A percentile compares a stretch with the other conserved stretches of the same genome.
phyloP scores from a whole-genome alignment of 1,284 basidiomycete genomes.

The Cutaneotrichosporon sp. region DNA sequence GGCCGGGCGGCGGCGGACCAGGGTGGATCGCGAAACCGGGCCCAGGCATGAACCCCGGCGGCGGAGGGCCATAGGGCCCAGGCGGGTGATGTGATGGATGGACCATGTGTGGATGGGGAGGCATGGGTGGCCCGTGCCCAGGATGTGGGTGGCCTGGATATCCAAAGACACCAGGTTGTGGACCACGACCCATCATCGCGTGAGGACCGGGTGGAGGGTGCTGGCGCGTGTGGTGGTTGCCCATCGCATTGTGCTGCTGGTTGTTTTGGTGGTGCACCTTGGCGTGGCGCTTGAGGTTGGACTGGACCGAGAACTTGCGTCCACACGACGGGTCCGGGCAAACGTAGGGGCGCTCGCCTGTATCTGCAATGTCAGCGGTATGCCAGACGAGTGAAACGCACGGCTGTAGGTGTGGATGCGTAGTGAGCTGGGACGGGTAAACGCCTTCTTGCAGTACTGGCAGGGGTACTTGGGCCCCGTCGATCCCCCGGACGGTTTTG shows the following conservation, averaged over 20 bases:
- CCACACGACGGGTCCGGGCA: conserved; percentile 46
- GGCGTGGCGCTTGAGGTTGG: conserved; percentile 51
- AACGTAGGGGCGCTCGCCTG: conserved; percentile 49
- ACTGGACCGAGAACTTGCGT: conserved; percentile 50
- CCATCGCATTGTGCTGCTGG: conserved; percentile 22
- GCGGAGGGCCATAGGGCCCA: conserved; percentile 13
- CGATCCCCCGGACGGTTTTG: conserved; percentile 14
- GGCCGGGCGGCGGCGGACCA: conserved; percentile 9
- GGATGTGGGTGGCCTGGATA: conserved; percentile 8
- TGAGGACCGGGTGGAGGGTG: conserved; percentile 5
- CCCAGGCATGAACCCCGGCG: conserved; percentile 13
- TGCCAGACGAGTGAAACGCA: conserved; percentile 29
- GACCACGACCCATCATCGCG: conserved; percentile 7
- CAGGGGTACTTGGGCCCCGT: conserved; percentile 48
- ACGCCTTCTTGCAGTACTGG: conserved; percentile 47
- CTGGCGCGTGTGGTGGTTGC: conserved; percentile 4
- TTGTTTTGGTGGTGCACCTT: conserved; percentile 44
- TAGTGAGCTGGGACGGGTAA: conserved; percentile 47
- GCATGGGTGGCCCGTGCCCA: conserved; percentile 1
- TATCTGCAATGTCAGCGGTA: conserved; percentile 34
- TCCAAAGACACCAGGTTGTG: conserved; percentile 9
- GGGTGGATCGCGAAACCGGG: conserved; percentile 8
- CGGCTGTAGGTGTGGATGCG: conserved; percentile 51
- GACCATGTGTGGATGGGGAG: conserved; percentile 19
- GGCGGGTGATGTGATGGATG: conserved; percentile 14